Base-by-base conservation (phyloP, 2,329 filamentous ascomycete species). In the Phialophora chinensis region DNA sequence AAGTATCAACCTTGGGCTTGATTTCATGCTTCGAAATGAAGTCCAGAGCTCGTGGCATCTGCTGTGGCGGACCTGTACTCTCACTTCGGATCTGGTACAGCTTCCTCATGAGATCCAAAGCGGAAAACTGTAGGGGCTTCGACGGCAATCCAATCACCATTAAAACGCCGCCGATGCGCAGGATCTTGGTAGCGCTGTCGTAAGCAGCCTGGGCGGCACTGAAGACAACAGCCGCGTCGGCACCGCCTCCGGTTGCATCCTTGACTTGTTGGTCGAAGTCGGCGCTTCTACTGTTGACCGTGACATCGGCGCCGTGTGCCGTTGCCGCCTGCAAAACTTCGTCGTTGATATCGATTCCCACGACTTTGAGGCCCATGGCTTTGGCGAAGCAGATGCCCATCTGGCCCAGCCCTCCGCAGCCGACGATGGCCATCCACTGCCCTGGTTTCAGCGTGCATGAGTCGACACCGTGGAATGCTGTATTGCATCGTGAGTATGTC, bases 361-460 rank as follows among this genome's bases (percentile, higher is more conserved):
- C 44, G 23, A 66, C 63, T 17, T 58, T 50, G 20, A 66, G 29
- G 1, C 54, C 71, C 62, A 73, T 62, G 1, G 71, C 71, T 58
- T 73, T 74, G 10, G 72, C 72, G 64, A 80, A 74, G 47, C 73
- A 71, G n/a, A 72, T 68, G 1, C 69, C 72, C 20, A 74, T 58
- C 29, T 73, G 71, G 3, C 73, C 73, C 2, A 74, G 67, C 20
- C 73, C 73, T 6, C 72, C 73, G 25, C 63, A 67, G 62, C 65
- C 69, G 14, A 73, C 68, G 3, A 72, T 65, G 2, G 66, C 69
- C 1, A 74, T 29, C 69, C 69, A 73, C 27, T 73, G 65, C 1
- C 72, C 71, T 1, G 63, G 59, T 31, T 62, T 61, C 14, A 66
- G 58, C 12, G 27, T 31, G 25, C 50, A 57, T 1, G 58, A 57